Evolutionary conservation across 2,329 filamentous ascomycete genomes (phyloP).

Genomic region (Diplodia seriata): DNA sequence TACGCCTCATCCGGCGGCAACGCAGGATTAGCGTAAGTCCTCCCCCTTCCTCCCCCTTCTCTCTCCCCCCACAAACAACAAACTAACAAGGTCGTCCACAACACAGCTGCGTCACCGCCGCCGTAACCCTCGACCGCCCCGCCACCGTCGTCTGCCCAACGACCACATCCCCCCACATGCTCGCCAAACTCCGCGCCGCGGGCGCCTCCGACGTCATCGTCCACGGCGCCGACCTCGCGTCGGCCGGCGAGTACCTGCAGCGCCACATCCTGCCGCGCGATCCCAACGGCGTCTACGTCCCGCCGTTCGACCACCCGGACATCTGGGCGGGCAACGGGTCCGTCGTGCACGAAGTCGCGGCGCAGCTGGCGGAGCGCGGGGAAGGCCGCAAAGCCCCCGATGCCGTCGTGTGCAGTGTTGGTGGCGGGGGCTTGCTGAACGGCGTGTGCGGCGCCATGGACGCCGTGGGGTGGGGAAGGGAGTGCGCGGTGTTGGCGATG

Average conservation of each 20-base stretch:
- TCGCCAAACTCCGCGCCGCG: slow-evolving; percentile 71
- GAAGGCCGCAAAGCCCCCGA: slow-evolving; percentile 60
- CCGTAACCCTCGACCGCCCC: slow-evolving; percentile 66
- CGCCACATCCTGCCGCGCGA: slow-evolving; percentile 60
- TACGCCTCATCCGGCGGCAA: slow-evolving; percentile 84
- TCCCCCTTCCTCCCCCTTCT: too few species aligned
- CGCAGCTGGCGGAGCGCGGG: slow-evolving; percentile 49
- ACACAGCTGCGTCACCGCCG: slow-evolving; percentile 72
- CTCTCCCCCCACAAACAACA: too few species aligned
- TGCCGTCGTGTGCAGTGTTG: slow-evolving; percentile 77
- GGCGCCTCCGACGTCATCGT: slow-evolving; percentile 73
- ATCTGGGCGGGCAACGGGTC: slow-evolving; percentile 71
- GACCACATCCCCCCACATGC: slow-evolving; percentile 71
- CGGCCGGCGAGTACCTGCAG: slow-evolving; percentile 72
- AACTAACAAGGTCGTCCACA: too few species aligned
- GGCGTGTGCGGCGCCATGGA: slow-evolving; percentile 63
- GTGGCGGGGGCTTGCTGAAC: slow-evolving; percentile 80
- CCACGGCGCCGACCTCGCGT: slow-evolving; percentile 70
- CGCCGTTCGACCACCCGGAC: slow-evolving; percentile 72
- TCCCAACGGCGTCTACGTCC: slow-evolving; percentile 63
- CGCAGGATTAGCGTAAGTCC: slow-evolving; percentile 70
- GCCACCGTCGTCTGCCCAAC: slow-evolving; percentile 78
- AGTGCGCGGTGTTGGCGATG: slow-evolving; percentile 67
- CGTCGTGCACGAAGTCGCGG: slow-evolving; percentile 61
- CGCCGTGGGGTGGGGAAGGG: slow-evolving; percentile 9